Evolutionary conservation across 2,329 filamentous ascomycete species (phyloP).

Genomic region (Claviceps sorghi): DNA sequence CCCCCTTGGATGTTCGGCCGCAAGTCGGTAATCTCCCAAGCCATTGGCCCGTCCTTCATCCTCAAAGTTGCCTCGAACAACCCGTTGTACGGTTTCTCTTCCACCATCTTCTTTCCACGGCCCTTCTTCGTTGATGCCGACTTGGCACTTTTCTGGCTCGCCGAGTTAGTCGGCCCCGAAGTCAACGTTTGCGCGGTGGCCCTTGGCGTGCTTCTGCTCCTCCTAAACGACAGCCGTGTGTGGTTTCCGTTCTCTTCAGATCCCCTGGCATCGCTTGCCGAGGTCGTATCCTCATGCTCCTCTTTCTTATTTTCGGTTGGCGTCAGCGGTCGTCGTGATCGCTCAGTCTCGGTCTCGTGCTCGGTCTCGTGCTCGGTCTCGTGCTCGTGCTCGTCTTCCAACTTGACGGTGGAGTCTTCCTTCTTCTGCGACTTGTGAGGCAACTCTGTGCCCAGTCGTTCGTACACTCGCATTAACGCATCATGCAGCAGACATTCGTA

Average conservation of each 20-base stretch:
- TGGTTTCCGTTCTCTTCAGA: constrained; percentile 26
- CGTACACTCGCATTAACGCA: constrained; percentile 34
- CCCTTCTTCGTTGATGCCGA: constrained; percentile 17
- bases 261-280: constrained; percentile 39
- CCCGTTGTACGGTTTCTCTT: constrained; percentile 33
- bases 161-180: constrained; percentile 14
- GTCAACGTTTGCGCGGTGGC: constrained; percentile 17
- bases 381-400: background rate
- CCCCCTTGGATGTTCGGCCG: constrained; percentile 32
- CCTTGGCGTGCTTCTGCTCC: constrained; percentile 15
- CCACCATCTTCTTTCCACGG: constrained; percentile 24
- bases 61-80: constrained; percentile 36
- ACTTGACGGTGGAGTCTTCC: constrained; percentile 24
- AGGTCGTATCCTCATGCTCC: constrained; percentile 27
- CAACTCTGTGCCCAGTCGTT: constrained; percentile 34
- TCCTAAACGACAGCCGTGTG: constrained; percentile 21
- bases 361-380: constrained; percentile 15
- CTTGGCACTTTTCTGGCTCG: constrained; percentile 13
- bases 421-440: constrained; percentile 37
- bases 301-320: constrained; percentile 36
- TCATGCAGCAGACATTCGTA: constrained; percentile 46
- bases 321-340: constrained; percentile 29
- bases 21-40: constrained; percentile 38
- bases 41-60: constrained; percentile 31
- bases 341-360: constrained; percentile 14